Evolutionary conservation across 2,329 filamentous ascomycete species (phyloP).

Genomic region (Cercospora brassicicola): DNA sequence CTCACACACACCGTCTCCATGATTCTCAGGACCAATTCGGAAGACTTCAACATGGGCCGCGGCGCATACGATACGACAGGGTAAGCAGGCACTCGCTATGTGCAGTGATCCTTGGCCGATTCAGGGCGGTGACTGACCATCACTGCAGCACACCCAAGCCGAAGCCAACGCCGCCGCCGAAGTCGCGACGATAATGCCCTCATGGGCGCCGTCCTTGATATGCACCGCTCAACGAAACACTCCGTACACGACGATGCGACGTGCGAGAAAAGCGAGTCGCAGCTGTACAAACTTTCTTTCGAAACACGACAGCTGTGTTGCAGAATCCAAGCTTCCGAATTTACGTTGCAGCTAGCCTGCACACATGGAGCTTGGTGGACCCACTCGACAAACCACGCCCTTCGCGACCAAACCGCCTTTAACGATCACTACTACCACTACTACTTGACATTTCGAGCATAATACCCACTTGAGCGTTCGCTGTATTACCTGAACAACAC

Average conservation of each 20-base stretch:
- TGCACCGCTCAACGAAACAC: conserved; percentile 6
- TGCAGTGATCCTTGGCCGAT: not conserved
- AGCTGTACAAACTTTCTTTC: conserved; percentile 15
- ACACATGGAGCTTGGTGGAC: conserved; percentile 8
- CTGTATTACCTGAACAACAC: conserved; percentile 18
- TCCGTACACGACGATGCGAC: conserved; percentile 6
- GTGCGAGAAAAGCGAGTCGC: not conserved
- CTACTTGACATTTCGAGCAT: conserved; percentile 21
- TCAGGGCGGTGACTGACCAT: conserved; percentile 13
- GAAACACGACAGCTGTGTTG: not conserved
- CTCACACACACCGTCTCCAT: conserved; percentile 33
- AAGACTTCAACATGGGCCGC: conserved; percentile 49
- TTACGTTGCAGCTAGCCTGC: conserved; percentile 17
- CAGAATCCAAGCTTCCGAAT: conserved; percentile 13
- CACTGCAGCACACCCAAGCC: conserved; percentile 44
- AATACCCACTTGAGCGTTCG: conserved; percentile 28
- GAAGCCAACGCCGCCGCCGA: conserved; percentile 42
- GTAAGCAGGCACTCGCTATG: conserved; percentile 17
- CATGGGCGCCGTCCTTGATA: not conserved
- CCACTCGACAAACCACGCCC: conserved; percentile 9
- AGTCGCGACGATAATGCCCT: conserved; percentile 26
- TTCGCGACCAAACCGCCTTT: conserved; percentile 7
- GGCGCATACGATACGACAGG: conserved; percentile 54
- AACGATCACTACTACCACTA: conserved; percentile 9
- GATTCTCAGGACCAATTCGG: conserved; percentile 45